Conservation (phyloP, 257 asterid species). For the Ophiorrhiza pumila region DNA sequence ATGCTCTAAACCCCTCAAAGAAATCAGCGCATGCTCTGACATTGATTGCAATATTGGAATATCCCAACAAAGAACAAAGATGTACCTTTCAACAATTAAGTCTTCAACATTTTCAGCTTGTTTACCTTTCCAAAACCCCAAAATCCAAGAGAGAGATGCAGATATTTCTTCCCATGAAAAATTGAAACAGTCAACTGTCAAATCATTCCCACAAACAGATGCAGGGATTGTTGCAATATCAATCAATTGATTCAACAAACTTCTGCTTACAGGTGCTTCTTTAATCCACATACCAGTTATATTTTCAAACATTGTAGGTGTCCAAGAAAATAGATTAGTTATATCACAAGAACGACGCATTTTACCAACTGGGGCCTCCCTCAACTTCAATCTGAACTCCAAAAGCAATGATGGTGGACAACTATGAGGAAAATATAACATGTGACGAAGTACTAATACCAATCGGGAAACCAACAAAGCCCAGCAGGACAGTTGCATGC, state of each 20-base stretch:
- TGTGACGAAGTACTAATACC: conserved; percentile 85
- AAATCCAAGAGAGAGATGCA: conserved; percentile 51
- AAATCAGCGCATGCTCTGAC: conserved; percentile 35
- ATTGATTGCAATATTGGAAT: conserved; percentile 47
- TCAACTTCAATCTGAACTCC: conserved; percentile 75
- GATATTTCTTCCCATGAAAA: conserved; percentile 55
- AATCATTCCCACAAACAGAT: conserved; percentile 46
- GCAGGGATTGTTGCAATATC: conserved; percentile 75
- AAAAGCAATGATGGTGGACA: conserved; percentile 72
- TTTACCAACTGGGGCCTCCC: conserved; percentile 47
- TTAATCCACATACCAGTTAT: conserved; percentile 35
- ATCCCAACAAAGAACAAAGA: conserved; percentile 95
- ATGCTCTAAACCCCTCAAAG: conserved; percentile 33
- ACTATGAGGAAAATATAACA: conserved; percentile 61
- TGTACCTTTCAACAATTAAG: conserved; percentile 74
- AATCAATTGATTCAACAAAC: conserved; percentile 68
- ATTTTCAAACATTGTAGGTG: conserved; percentile 58
- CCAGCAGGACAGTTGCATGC: conserved; percentile 78
- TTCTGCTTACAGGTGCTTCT: conserved; percentile 38
- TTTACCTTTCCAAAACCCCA: conserved; percentile 69
- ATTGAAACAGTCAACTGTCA: conserved; percentile 43
- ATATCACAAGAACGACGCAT: conserved; percentile 31
- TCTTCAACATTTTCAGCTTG: conserved; percentile 67
- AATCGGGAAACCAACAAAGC: conserved; percentile 75
- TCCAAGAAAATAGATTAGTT: conserved; percentile 62